These are phyloP conservation scores for Rhododendron griersonianum DNA, from an alignment of 148 eudicot genomes.

Conservation along the genomic window DNA sequence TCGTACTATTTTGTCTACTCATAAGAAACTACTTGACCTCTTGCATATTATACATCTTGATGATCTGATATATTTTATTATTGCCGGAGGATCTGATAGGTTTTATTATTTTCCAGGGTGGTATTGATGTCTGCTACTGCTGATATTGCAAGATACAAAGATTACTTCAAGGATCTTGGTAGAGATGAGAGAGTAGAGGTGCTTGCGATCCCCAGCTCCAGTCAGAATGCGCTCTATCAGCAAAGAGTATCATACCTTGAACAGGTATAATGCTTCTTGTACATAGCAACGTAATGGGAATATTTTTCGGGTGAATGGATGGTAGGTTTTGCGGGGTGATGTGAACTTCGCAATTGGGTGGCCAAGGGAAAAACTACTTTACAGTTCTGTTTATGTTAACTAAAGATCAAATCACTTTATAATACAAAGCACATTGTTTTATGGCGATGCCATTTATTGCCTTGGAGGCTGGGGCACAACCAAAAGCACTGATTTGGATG, in stretches of 20 bases:
- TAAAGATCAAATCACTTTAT: not conserved
- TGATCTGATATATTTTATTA: conserved; percentile 3
- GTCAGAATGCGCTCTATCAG: conserved; percentile 55
- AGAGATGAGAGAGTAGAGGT: conserved; percentile 92
- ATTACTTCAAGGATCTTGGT: conserved; percentile 84
- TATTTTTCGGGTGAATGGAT: not conserved
- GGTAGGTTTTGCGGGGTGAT: not conserved
- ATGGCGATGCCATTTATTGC: not conserved
- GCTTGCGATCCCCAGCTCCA: conserved; percentile 74
- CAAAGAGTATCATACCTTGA: conserved; percentile 69
- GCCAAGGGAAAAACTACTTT: not conserved
- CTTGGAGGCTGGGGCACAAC: not conserved
- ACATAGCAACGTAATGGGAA: not conserved
- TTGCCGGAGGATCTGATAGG: conserved; percentile 5
- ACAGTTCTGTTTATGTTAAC: not conserved
- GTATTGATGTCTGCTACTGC: conserved; percentile 99
- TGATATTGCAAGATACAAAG: conserved; percentile 75
- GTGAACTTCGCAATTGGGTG: not conserved
- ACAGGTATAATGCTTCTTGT: conserved; percentile 45
- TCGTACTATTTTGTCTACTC: not conserved
- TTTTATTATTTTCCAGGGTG: conserved; percentile 48
- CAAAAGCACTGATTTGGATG: not conserved
- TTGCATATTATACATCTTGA: not conserved
- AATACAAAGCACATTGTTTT: not conserved
- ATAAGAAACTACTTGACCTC: not conserved